A percentile compares a stretch with the other conserved stretches of the same genome.
These are phyloP conservation scores for Starmerella stigmatis DNA, from an alignment of 805 yeast species.

Conservation along the genomic window DNA sequence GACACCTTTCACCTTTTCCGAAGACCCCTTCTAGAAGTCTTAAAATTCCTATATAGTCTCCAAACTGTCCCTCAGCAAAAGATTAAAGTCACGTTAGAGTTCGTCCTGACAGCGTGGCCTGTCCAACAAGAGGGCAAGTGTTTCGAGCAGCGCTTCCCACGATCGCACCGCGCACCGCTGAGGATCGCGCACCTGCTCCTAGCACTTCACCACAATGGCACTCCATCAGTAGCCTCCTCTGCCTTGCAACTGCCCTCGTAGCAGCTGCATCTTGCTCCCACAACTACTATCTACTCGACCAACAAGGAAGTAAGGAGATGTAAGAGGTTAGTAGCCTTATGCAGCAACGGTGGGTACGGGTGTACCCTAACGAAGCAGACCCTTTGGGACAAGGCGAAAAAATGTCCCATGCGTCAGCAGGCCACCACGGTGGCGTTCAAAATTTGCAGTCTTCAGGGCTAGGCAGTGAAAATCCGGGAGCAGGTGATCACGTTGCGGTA, in stretches of 20 bases:
- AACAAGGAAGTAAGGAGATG: conserved; percentile 1
- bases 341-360: conserved; percentile 1
- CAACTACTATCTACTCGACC: neutral
- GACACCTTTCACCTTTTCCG: neutral
- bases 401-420: too few relatives aligned
- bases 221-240: too few relatives aligned
- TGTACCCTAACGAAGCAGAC: conserved; percentile 2
- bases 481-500: too few relatives aligned
- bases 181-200: too few relatives aligned
- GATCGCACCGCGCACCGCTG: too few relatives aligned
- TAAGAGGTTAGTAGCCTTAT: neutral
- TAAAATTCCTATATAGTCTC: too few relatives aligned
- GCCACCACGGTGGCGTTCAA: neutral
- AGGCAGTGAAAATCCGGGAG: neutral
- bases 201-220: too few relatives aligned
- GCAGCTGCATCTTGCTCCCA: too few relatives aligned
- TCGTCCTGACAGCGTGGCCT: conserved; percentile 3
- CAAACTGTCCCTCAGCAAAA: too few relatives aligned
- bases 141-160: neutral
- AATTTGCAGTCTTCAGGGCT: neutral
- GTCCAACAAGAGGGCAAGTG: neutral
- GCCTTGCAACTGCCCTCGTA: too few relatives aligned
- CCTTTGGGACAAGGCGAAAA: neutral
- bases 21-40: neutral
- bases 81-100: conserved; percentile 1